Evolutionary conservation across 495 filamentous ascomycete genomes (phyloP), one percentile per base, ranked within the genome.

Genomic region (Talaromyces liani): DNA sequence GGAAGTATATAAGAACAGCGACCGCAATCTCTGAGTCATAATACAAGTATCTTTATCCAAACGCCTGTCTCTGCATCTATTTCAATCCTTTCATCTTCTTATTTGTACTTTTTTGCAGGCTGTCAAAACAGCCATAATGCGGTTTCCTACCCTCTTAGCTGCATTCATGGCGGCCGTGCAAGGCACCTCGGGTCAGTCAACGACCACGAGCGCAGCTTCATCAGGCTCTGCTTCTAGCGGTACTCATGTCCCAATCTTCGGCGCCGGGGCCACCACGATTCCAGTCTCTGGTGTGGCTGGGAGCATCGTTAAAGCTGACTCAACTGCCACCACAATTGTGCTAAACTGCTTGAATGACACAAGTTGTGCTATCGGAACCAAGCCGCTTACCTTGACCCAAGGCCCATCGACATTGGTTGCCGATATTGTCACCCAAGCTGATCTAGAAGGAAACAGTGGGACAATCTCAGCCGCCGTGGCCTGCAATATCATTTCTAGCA

Each of bases 341-440:
- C 18, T 68, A 2, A 39, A 62, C 20, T 68, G 66, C 41, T 4
- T 14, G n/a, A 58, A 20, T 14, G 8, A 10, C 14, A 36, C 56
- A 20, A 31, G 56, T 7, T 34, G 56, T 36, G 56, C 5, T 18
- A 58, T 36, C 8, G 56, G 31, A 33, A 58, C 56, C 12, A 49
- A 16, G 10, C 24, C 47, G 18, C 18, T 27, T 16, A 41, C 60
- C 41, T 51, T 60, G 16, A 69, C 67, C 29, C 29, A 65, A 29
- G 67, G 67, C 16, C 67, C 67, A 7, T 69, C 67, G 4, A 69
- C 67, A 18, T 65, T 63, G 53, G 58, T 34, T 29, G 65, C 63
- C 39, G 63, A 65, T 25, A 62, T 63, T 51, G 33, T 62, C 6
- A 66, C 63, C 29, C 58, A 53, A n/a, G 66, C 57, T 49, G 20